Base-by-base conservation (phyloP, 73 alveolate species). In the Tetrahymena borealis region DNA sequence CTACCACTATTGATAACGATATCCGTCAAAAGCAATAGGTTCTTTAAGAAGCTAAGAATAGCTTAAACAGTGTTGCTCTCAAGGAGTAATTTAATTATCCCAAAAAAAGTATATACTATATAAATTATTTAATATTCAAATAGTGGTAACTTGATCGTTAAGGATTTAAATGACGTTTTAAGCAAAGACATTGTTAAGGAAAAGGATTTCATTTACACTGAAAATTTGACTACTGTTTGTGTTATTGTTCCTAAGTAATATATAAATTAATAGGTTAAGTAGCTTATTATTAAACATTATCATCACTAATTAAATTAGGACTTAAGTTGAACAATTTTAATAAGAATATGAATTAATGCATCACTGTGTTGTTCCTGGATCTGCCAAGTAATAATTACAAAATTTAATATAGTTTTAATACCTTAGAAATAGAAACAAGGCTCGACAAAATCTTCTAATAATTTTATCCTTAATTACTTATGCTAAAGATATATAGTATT, bases 81-180 rank as follows among this genome's bases (percentile, higher is more conserved):
- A 93, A 93, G 41, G 95, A 93, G 85, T 60, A 60, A 60, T n/a
- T 24, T 24, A n/a, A 7, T 1, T n/a, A n/a, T 42, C 28, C 10
- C 3, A 20, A 60, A 60, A 8, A 18, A 60, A 18, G 1, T 0
- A 60, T 20, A 24, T 15, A 18, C n/a, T 15, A 24, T 2, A 60
- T 32, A 78, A 38, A 94, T 41, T 36, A 33, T 78, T 41, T 90
- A 31, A 39, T 95, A 96, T 95, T 91, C 91, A 90, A 97, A 96
- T 4, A 95, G 96, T 79, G 98, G 98, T 42, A 91, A 93, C 91
- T 92, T 96, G 91, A 4, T 93, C 28, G 92, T 91, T 10, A 92
- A 91, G 85, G 98, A 97, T 78, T 92, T 96, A 32, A 96, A 95
- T n/a, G 98, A 96, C 60, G 95, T 96, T 36, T 32, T 95, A 40